Percentiles rank a stretch among this genome's conserved stretches.
Evolutionary conservation across 306 rosid genomes (phyloP).

Genomic region (Rosa multiflora): DNA sequence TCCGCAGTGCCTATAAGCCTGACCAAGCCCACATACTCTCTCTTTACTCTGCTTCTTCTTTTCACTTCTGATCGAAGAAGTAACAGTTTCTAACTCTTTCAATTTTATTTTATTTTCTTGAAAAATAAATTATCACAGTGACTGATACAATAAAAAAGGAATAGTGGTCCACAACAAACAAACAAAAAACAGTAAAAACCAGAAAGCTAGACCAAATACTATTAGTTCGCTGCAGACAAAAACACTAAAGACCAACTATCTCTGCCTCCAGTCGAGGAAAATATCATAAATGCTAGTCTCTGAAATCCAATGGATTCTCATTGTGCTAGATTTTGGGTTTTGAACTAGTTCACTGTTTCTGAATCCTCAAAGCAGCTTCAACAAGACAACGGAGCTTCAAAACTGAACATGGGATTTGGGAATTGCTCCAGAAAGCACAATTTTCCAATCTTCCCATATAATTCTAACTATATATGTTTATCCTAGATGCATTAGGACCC

Average conservation of each 20-base stretch:
- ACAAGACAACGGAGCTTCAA: background rate
- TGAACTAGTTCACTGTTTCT: background rate
- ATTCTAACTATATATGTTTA: background rate
- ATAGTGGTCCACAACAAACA: background rate
- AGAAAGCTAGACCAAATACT: background rate
- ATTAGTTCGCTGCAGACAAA: background rate
- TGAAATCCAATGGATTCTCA: background rate
- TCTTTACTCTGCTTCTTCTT: background rate
- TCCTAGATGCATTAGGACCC: background rate
- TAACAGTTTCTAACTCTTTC: background rate
- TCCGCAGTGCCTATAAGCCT: background rate
- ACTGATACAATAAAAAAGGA: background rate
- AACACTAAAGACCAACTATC: background rate
- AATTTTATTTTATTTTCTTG: background rate
- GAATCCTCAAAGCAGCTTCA: background rate
- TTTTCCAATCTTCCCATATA: background rate
- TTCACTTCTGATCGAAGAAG: background rate
- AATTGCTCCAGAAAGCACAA: background rate
- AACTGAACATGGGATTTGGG: background rate
- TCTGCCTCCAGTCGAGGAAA: background rate
- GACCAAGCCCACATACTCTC: background rate
- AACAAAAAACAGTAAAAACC: background rate
- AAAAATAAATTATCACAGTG: background rate
- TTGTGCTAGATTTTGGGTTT: background rate
- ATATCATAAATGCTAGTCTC: background rate